Percentiles rank a stretch among this genome's conserved stretches.
phyloP scores from a whole-genome alignment of 139 green algal genomes.

The Chlorella vulgaris region DNA sequence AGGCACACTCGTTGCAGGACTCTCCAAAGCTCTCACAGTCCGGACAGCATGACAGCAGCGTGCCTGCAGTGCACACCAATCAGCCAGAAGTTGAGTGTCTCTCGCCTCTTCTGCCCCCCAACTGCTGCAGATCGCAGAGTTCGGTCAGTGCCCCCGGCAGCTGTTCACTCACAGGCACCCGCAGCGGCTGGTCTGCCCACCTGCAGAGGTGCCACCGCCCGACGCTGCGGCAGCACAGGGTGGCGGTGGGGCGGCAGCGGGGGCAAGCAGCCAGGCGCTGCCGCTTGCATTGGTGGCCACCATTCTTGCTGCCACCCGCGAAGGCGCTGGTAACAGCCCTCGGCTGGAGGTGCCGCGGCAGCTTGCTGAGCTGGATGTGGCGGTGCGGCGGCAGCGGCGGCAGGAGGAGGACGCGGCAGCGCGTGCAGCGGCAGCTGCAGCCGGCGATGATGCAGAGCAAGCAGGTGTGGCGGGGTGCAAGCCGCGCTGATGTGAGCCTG shows the following conservation, averaged over 20 bases:
- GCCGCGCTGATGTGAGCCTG: no score
- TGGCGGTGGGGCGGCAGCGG: conserved; percentile 29
- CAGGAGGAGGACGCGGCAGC: background rate
- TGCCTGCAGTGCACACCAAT: background rate
- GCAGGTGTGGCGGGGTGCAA: no score
- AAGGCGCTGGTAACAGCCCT: background rate
- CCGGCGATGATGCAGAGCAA: background rate
- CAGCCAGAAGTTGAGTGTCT: no score
- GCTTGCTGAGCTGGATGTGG: conserved; percentile 49
- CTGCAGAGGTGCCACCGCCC: background rate
- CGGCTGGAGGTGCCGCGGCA: conserved; percentile 35
- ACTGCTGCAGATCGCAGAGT: conserved; percentile 89
- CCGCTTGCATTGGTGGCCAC: conserved; percentile 71
- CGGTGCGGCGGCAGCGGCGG: conserved; percentile 4
- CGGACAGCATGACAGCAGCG: background rate
- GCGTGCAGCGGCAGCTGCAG: background rate
- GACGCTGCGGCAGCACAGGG: background rate
- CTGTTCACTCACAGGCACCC: conserved; percentile 79
- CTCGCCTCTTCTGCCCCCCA: background rate
- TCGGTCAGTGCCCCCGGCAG: conserved; percentile 87
- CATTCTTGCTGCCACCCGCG: conserved; percentile 49
- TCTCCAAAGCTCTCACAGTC: no score
- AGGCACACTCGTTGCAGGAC: no score
- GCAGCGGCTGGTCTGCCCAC: conserved; percentile 50
- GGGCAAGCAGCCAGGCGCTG: conserved; percentile 53